Evolutionary conservation across 2,329 filamentous ascomycete species (phyloP).

Genomic region (Trichoderma koningii): DNA sequence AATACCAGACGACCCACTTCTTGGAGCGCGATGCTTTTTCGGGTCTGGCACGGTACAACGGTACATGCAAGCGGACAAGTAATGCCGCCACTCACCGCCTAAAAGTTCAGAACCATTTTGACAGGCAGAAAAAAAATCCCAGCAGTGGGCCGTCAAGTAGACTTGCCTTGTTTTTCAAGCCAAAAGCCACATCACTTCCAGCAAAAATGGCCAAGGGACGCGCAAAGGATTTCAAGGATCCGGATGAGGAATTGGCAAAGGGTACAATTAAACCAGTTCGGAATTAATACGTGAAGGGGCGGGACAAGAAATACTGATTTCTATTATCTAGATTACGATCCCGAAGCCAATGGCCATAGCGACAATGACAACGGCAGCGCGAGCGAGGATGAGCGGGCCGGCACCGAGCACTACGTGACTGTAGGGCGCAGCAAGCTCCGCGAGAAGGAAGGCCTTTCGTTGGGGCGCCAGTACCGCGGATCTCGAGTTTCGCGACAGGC

Average conservation of each 20-base stretch:
- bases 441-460: constrained; percentile 65
- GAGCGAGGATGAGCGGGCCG: constrained; percentile 57
- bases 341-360: constrained; percentile 66
- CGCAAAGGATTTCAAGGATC: constrained; percentile 62
- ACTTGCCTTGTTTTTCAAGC: background rate
- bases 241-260: constrained; percentile 62
- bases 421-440: constrained; percentile 85
- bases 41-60: background rate
- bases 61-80: constrained; percentile 32
- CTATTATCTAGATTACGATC: constrained; percentile 69
- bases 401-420: constrained; percentile 82
- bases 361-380: constrained; percentile 55
- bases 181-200: constrained; percentile 31
- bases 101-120: constrained; percentile 47
- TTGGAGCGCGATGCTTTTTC: background rate
- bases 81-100: constrained; percentile 53
- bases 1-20: background rate
- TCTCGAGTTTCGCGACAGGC: constrained; percentile 71
- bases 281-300: background rate
- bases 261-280: constrained; percentile 47
- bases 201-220: constrained; percentile 54
- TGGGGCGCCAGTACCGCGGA: constrained; percentile 82
- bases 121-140: constrained; percentile 38
- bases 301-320: background rate
- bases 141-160: constrained; percentile 36